These are phyloP conservation scores for Tetrapyrgos nigripes DNA, from an alignment of 1,284 basidiomycete genomes.

Conservation along the genomic window DNA sequence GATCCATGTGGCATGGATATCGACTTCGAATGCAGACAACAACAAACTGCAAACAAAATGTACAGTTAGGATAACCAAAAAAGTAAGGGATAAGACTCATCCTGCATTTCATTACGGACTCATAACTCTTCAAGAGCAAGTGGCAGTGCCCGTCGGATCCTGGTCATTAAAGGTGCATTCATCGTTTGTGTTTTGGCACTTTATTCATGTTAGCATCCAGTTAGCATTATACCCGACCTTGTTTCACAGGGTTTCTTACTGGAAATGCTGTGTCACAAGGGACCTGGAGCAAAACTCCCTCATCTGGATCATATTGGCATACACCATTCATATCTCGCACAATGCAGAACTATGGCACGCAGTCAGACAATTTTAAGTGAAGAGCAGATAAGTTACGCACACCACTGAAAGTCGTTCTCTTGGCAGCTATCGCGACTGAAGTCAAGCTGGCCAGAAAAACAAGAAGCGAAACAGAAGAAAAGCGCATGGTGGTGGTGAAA, in stretches of 20 bases:
- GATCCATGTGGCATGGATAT: too few relatives aligned
- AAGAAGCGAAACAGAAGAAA: background rate
- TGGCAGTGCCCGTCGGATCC: background rate
- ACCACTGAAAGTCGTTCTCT: background rate
- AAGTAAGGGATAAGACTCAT: too few relatives aligned
- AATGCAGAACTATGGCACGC: background rate
- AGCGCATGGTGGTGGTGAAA: background rate
- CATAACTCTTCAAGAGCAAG: constrained; percentile 1
- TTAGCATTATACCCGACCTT: background rate
- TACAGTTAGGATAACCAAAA: too few relatives aligned
- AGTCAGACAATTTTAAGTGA: background rate
- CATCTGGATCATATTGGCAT: background rate
- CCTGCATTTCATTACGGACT: too few relatives aligned
- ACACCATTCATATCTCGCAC: background rate
- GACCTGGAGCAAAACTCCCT: background rate
- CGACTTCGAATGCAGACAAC: too few relatives aligned
- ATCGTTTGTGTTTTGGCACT: background rate
- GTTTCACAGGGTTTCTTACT: background rate
- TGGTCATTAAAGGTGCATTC: background rate
- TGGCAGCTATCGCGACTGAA: background rate
- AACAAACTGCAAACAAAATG: too few relatives aligned
- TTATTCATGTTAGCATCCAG: background rate
- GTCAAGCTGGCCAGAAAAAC: background rate
- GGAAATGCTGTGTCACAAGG: background rate
- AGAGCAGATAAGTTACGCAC: background rate